Evolutionary conservation across 2,329 filamentous ascomycete genomes (phyloP), one percentile per base, ranked within the genome.

Genomic region (Claviceps pazoutovae): DNA sequence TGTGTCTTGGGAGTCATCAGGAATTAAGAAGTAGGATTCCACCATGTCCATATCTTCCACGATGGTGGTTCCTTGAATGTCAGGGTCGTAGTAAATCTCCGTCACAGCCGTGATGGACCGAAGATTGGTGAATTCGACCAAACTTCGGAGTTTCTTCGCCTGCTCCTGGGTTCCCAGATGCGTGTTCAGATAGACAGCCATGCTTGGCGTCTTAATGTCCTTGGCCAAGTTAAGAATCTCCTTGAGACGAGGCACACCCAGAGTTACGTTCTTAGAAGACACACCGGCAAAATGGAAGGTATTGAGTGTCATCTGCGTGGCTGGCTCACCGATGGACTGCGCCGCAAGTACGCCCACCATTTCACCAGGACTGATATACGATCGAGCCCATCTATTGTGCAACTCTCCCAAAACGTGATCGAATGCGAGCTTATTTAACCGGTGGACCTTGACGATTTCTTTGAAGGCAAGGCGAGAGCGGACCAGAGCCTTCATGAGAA

Each of bases 221-320:
- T 86, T 90, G 0, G 94, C 93, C 54, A 98, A 83, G 67, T 98
- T 98, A 53, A 98, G 78, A 81, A 98, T 98, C 73, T 98, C 93
- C 78, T 98, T 98, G 48, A 98, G 80, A 82, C 93, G 91, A 44
- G 93, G 93, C 44, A 98, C 93, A 88, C 93, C 93, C 48, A 98
- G 83, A 0, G 93, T 98, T 51, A 98, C 91, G 76, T 98, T 98
- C 84, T 98, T 98, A 23, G 91, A 95, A 39, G 94, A 95, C 55
- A 98, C 89, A 95, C 93, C 93, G 68, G 93, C 90, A 68, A 98
- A 98, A 76, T 98, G 93, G 85, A 98, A 98, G 23, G 93, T 98
- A 73, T 98, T 98, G 55, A 98, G 74, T 1, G 93, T 98, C 93
- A 98, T 98, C 75, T 98, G 93, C 1, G 93, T 98, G 21, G 93